phyloP scores from a whole-genome alignment of 1,139 yeast genomes.

The Hansenula lynferdii region DNA sequence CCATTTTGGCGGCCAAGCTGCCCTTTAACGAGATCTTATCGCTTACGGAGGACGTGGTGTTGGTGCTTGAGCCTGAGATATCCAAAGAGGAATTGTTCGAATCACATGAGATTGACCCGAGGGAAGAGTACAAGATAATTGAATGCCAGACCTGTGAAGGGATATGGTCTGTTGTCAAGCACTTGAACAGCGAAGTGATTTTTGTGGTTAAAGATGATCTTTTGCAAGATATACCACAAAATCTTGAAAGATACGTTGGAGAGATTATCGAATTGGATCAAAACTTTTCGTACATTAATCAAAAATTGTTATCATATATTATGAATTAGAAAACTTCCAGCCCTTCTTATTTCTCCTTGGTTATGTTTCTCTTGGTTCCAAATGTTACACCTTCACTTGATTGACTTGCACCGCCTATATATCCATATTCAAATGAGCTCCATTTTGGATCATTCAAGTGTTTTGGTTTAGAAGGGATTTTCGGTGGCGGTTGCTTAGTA shows the following conservation, averaged over 20 bases:
- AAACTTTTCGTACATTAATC: slow-evolving; percentile 18
- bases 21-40: slow-evolving; percentile 21
- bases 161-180: slow-evolving; percentile 38
- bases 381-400: slow-evolving; percentile 45
- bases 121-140: slow-evolving; percentile 28
- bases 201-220: slow-evolving; percentile 29
- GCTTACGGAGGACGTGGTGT: slow-evolving; percentile 19
- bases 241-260: slow-evolving; percentile 24
- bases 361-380: slow-evolving; percentile 43
- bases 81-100: slow-evolving; percentile 20
- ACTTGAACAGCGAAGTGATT: slow-evolving; percentile 29
- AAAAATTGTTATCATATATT: slow-evolving; percentile 17
- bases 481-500: slow-evolving; percentile 33
- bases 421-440: slow-evolving; percentile 58
- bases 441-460: slow-evolving; percentile 37
- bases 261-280: slow-evolving; percentile 22
- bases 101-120: slow-evolving; percentile 20
- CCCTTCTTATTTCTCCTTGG: too few species aligned
- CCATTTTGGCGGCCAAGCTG: slow-evolving; percentile 21
- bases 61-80: slow-evolving; percentile 29
- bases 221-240: slow-evolving; percentile 23
- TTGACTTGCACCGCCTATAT: slow-evolving; percentile 51
- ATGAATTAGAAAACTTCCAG: too few species aligned
- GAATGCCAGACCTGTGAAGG: slow-evolving; percentile 34
- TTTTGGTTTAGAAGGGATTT: slow-evolving; percentile 32